phyloP scores from a whole-genome alignment of 495 filamentous ascomycete genomes.

The Terfezia boudieri region DNA sequence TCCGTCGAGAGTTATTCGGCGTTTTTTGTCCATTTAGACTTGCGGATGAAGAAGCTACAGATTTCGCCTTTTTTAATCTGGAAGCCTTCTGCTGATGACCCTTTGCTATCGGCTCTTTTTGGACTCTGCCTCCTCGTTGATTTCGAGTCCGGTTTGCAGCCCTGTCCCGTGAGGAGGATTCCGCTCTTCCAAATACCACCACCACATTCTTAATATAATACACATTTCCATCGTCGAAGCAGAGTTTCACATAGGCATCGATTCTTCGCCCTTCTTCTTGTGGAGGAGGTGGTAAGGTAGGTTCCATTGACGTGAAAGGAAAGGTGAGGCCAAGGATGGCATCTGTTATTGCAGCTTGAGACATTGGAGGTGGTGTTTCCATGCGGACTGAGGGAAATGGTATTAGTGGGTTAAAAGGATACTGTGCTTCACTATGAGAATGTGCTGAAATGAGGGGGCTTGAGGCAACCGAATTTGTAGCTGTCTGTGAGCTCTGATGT shows the following conservation, averaged over 20 bases:
- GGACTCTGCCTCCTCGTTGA: background rate
- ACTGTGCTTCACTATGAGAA: too few relatives aligned
- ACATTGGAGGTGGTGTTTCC: too few relatives aligned
- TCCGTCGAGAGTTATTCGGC: background rate
- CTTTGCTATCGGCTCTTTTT: background rate
- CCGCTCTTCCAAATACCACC: conserved; percentile 15
- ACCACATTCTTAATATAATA: conserved; percentile 14
- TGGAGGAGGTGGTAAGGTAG: background rate
- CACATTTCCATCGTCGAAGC: conserved; percentile 19
- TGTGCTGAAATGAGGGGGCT: too few relatives aligned
- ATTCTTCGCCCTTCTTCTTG: conserved; percentile 1
- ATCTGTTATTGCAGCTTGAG: too few relatives aligned
- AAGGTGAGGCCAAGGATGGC: too few relatives aligned
- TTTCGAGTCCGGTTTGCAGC: conserved; percentile 1
- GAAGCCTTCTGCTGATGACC: background rate
- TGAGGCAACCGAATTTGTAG: too few relatives aligned
- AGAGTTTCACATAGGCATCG: conserved; percentile 15
- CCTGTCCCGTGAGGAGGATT: conserved; percentile 8
- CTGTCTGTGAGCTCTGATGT: too few relatives aligned
- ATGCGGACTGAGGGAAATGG: too few relatives aligned
- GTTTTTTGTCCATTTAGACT: background rate
- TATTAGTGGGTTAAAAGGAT: too few relatives aligned
- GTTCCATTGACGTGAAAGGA: background rate
- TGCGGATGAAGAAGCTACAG: conserved; percentile 1
- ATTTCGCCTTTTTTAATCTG: conserved; percentile 1